Percentiles rank a stretch among this genome's conserved stretches.
phyloP scores from a whole-genome alignment of 305 asterid genomes.

The Solanum aculeatissimum region DNA sequence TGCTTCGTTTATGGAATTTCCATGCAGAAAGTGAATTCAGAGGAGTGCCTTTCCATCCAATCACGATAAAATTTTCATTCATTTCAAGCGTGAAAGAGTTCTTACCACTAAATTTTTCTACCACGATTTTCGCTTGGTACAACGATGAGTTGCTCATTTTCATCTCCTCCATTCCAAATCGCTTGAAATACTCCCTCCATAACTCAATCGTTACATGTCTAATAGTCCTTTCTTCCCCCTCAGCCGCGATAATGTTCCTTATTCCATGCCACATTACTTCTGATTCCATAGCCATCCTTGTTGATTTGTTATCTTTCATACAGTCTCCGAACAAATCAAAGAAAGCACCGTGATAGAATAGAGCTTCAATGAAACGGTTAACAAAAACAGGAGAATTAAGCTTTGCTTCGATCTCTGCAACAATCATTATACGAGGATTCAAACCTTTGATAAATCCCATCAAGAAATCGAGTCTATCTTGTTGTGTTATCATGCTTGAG shows the following conservation, averaged over 20 bases:
- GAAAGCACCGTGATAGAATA: slow-evolving; percentile 8
- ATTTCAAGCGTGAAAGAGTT: slow-evolving; percentile 25
- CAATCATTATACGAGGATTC: slow-evolving; percentile 3
- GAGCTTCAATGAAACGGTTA: slow-evolving; percentile 9
- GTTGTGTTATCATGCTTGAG: background rate
- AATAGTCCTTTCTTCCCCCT: slow-evolving; percentile 36
- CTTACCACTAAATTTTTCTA: slow-evolving; percentile 9
- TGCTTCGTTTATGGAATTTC: slow-evolving; percentile 12
- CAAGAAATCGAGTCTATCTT: slow-evolving; percentile 5
- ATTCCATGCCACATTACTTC: slow-evolving; percentile 23
- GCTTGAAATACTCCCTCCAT: slow-evolving; percentile 41
- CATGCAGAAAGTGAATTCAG: slow-evolving; percentile 39
- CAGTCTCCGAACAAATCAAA: slow-evolving; percentile 4
- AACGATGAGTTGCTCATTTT: slow-evolving; percentile 26
- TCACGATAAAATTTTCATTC: slow-evolving; percentile 29
- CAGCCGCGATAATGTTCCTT: slow-evolving; percentile 28
- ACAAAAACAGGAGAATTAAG: slow-evolving; percentile 9
- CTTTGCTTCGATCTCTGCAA: slow-evolving; percentile 11
- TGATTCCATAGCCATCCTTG: slow-evolving; percentile 20
- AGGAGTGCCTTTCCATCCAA: slow-evolving; percentile 62
- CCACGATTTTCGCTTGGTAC: slow-evolving; percentile 28
- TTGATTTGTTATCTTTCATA: slow-evolving; percentile 7
- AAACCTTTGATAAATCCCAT: background rate
- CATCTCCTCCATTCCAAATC: slow-evolving; percentile 25
- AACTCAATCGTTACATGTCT: slow-evolving; percentile 25